A percentile compares a stretch with the other conserved stretches of the same genome.
phyloP scores from a whole-genome alignment of 805 yeast genomes.

The Starmerella vaccinii region DNA sequence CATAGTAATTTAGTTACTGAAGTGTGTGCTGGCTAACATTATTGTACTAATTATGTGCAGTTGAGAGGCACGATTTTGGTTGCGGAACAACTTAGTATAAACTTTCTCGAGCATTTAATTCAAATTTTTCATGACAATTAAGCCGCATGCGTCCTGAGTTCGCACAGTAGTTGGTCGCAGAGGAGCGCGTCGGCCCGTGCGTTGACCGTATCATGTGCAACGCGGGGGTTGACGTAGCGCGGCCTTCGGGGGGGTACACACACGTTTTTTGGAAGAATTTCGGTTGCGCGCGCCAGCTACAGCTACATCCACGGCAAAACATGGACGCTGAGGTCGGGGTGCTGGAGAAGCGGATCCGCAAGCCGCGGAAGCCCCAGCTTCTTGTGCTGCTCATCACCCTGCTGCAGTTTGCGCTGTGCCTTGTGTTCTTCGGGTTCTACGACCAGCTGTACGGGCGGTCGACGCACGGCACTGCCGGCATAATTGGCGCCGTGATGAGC shows the following conservation, averaged over 20 bases:
- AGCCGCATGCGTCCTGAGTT: too few relatives aligned
- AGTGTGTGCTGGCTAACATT: too few relatives aligned
- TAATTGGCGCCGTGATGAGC: conserved; percentile 27
- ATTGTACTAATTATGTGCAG: too few relatives aligned
- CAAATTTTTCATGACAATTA: too few relatives aligned
- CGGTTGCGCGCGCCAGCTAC: not conserved
- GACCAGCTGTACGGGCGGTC: conserved; percentile 23
- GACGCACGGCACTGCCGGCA: conserved; percentile 29
- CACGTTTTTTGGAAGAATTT: not conserved
- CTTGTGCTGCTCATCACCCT: conserved; percentile 18
- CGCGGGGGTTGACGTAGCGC: not conserved
- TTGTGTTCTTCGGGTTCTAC: conserved; percentile 23
- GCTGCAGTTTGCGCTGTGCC: conserved; percentile 23
- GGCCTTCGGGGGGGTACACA: not conserved
- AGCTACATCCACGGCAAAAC: not conserved
- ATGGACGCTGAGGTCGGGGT: conserved; percentile 23
- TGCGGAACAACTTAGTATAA: too few relatives aligned
- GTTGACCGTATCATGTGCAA: not conserved
- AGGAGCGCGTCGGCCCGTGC: too few relatives aligned
- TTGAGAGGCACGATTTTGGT: too few relatives aligned
- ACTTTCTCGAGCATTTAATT: too few relatives aligned
- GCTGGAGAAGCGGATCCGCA: conserved; percentile 24
- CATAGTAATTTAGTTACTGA: too few relatives aligned
- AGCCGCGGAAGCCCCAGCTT: conserved; percentile 21
- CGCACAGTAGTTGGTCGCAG: too few relatives aligned